A percentile compares a stretch with the other conserved stretches of the same genome.
phyloP scores from a whole-genome alignment of 164 flowering plant species.

The Vitis riparia region DNA sequence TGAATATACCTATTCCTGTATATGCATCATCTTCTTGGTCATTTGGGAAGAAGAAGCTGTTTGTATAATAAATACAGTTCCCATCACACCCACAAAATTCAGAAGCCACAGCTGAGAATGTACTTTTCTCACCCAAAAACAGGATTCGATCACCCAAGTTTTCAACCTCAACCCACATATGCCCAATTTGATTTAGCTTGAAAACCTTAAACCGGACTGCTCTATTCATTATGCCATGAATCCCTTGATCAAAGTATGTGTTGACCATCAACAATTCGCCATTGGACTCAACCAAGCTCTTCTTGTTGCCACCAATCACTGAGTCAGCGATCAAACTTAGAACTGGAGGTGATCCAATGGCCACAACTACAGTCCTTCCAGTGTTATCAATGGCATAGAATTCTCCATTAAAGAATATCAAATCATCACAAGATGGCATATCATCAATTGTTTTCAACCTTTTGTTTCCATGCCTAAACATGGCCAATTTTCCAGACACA shows the following conservation, averaged over 20 bases:
- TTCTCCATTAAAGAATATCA: conserved; percentile 37
- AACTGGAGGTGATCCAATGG: conserved; percentile 13
- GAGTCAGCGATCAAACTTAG: conserved; percentile 33
- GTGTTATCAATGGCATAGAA: conserved; percentile 64
- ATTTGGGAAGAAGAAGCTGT: conserved; percentile 19
- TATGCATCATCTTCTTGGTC: conserved; percentile 28
- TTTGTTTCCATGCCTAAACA: conserved; percentile 46
- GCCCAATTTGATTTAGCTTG: conserved; percentile 29
- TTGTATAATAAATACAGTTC: conserved; percentile 59
- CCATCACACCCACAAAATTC: conserved; percentile 46
- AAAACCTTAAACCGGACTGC: conserved; percentile 58
- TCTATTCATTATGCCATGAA: conserved; percentile 28
- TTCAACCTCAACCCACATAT: conserved; percentile 44
- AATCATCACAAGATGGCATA: conserved; percentile 58
- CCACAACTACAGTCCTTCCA: conserved; percentile 46
- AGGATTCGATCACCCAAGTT: conserved; percentile 53
- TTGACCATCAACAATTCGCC: conserved; percentile 68
- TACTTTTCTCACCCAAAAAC: conserved; percentile 69
- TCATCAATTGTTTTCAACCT: conserved; percentile 54
- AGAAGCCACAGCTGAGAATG: conserved; percentile 45
- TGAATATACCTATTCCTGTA: conserved; percentile 37
- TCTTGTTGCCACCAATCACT: conserved; percentile 67
- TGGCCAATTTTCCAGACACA: conserved; percentile 62
- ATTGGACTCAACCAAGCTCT: conserved; percentile 56
- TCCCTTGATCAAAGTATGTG: conserved; percentile 37